Percentiles rank a stretch among this genome's conserved stretches.
These are phyloP conservation scores for Zychaea mexicana DNA, from an alignment of 371 early-diverging fungal species.

Conservation along the genomic window DNA sequence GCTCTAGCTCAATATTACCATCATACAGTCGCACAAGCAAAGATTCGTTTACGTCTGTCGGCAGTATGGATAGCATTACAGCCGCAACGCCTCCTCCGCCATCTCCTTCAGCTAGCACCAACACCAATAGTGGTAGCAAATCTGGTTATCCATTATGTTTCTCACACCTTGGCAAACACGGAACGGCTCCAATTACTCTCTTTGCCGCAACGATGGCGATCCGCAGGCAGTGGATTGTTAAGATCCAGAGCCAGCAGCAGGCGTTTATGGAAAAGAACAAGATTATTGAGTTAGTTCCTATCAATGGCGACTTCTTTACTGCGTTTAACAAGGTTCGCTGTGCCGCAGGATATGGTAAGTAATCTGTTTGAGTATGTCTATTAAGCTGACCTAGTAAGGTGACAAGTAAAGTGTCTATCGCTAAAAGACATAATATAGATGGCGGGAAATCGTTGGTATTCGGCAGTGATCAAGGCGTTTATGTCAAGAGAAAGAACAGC, in stretches of 20 bases:
- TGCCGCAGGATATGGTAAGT: slow-evolving; percentile 37
- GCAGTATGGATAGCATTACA: slow-evolving; percentile 10
- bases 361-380: no score
- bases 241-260: slow-evolving; percentile 75
- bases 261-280: slow-evolving; percentile 56
- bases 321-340: slow-evolving; percentile 41
- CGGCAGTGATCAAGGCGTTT: slow-evolving; percentile 31
- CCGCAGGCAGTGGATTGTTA: slow-evolving; percentile 82
- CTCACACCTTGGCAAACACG: slow-evolving; percentile 76
- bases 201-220: slow-evolving; percentile 74
- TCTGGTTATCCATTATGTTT: slow-evolving; percentile 69
- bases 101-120: slow-evolving; percentile 6
- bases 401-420: background rate
- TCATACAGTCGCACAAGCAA: slow-evolving; percentile 33
- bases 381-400: no score
- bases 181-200: slow-evolving; percentile 65
- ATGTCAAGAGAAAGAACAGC: slow-evolving; percentile 18
- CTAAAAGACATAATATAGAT: slow-evolving; percentile 8
- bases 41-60: slow-evolving; percentile 12
- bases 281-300: slow-evolving; percentile 59
- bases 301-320: slow-evolving; percentile 37
- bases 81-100: slow-evolving; percentile 1
- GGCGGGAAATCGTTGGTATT: slow-evolving; percentile 18
- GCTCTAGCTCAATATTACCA: slow-evolving; percentile 40
- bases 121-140: slow-evolving; percentile 20